Evolutionary conservation across 2,329 filamentous ascomycete species (phyloP), one percentile per base, ranked within the genome.

Genomic region (Xylaria arbuscula): DNA sequence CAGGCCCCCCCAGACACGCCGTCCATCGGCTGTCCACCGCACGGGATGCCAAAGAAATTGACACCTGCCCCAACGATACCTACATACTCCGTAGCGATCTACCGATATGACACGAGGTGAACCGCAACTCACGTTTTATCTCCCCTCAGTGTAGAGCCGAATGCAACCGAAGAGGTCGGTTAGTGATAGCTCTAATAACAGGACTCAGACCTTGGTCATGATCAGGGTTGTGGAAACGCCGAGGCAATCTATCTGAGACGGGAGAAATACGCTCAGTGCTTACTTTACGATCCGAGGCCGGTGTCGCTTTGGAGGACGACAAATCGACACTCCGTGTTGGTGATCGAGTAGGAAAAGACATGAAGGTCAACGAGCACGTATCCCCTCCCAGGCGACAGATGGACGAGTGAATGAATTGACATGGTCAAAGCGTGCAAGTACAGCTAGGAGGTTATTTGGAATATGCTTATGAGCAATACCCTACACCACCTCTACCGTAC

Each of bases 21-120:
- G 28, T 32, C 42, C 50, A 22, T 58, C 64, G 54, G 58, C 45
- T 42, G 56, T 9, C 60, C 47, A 55, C 59, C 51, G 34, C 53
- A 51, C 62, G 64, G 55, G n/a, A 50, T 13, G 61, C 56, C 61
- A 67, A 64, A 55, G 45, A 54, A 70, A 58, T 11, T 64, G 61
- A 62, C 51, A 58, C 61, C 68, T 62, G 68, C 53, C 61, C 57
- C 62, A 51, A 66, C 22, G 38, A 62, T 56, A 42, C 48, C n/a
- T 47, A 54, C 22, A 54, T 56, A 54, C 28, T 28, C 28, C 28
- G 28, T 28, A 28, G 63, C 22, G 28, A 28, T 47, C 34, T 45
- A n/a, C n/a, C n/a, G n/a, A n/a, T n/a, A 48, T 40, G 57, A 17
- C 17, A 38, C 48, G 55, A 42, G 67, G 56, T 62, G 57, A 51